Evolutionary conservation across 2,329 filamentous ascomycete genomes (phyloP).

Genomic region (Beauveria varroae): DNA sequence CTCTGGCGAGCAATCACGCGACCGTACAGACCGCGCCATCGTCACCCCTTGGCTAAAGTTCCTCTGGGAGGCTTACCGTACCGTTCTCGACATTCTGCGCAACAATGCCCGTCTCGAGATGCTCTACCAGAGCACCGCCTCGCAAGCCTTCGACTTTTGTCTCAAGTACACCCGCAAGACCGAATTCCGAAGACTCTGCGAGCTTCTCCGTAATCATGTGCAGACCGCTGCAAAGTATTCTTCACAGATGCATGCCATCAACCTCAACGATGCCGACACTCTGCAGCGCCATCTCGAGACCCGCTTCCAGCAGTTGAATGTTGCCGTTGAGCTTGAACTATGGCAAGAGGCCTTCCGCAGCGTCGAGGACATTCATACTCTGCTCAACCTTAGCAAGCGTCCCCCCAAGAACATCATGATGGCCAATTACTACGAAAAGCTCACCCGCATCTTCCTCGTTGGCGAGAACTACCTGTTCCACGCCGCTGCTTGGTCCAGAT

Average conservation of each 20-base stretch:
- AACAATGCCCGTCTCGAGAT: constrained; percentile 97
- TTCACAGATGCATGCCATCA: constrained; percentile 98
- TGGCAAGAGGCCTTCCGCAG: constrained; percentile 99
- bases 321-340: constrained; percentile 92
- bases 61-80: constrained; percentile 98
- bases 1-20: constrained; percentile 93
- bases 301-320: constrained; percentile 96
- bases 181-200: constrained; percentile 96
- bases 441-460: constrained; percentile 96
- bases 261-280: constrained; percentile 94
- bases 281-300: constrained; percentile 96
- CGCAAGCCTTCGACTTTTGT: constrained; percentile 98
- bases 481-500: constrained; percentile 92
- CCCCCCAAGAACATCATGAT: constrained; percentile 99
- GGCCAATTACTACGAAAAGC: constrained; percentile 99
- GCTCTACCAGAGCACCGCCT: constrained; percentile 96
- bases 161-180: constrained; percentile 98
- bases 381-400: constrained; percentile 95
- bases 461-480: constrained; percentile 99
- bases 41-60: constrained; percentile 99
- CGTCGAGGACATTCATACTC: constrained; percentile 96
- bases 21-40: constrained; percentile 95
- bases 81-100: constrained; percentile 94
- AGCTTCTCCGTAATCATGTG: constrained; percentile 95
- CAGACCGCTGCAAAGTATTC: constrained; percentile 99